phyloP scores from a whole-genome alignment of 2,329 filamentous ascomycete genomes.

The Dactylellina parvicollis region DNA sequence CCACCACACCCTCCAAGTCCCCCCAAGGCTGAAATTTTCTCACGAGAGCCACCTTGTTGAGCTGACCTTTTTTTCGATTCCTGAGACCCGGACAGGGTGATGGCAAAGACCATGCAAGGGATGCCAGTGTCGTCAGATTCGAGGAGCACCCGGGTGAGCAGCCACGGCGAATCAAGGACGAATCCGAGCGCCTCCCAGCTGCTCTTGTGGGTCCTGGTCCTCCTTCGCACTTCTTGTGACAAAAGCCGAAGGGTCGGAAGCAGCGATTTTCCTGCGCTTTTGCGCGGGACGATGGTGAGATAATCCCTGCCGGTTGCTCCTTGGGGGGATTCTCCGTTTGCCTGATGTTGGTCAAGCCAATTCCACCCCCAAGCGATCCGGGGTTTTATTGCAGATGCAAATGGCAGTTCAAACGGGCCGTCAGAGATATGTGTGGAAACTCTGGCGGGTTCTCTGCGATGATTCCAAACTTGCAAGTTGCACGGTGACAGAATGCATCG shows the following conservation, averaged over 20 bases:
- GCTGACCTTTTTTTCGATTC: conserved; percentile 42
- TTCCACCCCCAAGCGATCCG: conserved; percentile 9
- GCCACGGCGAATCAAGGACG: conserved; percentile 36
- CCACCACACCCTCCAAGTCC: background rate
- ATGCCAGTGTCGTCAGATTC: conserved; percentile 46
- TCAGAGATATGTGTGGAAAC: background rate
- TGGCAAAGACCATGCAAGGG: conserved; percentile 31
- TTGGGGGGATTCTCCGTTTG: conserved; percentile 33
- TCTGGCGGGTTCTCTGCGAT: background rate
- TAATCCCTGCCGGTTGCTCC: conserved; percentile 20
- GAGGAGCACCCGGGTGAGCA: background rate
- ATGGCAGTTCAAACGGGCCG: conserved; percentile 17
- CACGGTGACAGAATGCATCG: no score
- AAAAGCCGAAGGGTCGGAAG: conserved; percentile 27
- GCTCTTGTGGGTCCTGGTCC: conserved; percentile 29
- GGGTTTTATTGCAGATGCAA: conserved; percentile 13
- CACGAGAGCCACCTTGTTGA: conserved; percentile 39
- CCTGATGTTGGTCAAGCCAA: conserved; percentile 26
- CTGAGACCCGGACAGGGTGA: conserved; percentile 34
- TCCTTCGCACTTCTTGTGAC: conserved; percentile 31
- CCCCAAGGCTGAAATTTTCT: conserved; percentile 28
- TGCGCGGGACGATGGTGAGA: conserved; percentile 41
- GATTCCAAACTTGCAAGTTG: no score
- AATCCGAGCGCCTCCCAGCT: conserved; percentile 22
- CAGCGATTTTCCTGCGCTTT: conserved; percentile 44